phyloP scores from a whole-genome alignment of 495 filamentous ascomycete species.

The Penicillium pulvis region DNA sequence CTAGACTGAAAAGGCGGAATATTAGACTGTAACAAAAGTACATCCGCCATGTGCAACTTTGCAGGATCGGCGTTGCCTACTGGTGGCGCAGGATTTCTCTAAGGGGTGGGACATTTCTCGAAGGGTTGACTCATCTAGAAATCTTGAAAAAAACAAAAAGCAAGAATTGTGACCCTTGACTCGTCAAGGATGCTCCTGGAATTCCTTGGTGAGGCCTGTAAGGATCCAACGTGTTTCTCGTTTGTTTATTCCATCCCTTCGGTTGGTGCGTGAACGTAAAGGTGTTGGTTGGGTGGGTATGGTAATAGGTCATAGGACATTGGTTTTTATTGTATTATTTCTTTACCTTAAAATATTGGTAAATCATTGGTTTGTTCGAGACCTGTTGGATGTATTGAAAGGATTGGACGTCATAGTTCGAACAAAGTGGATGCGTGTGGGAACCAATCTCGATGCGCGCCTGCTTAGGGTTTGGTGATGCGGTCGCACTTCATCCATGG shows the following conservation, averaged over 20 bases:
- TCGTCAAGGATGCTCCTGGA: conserved; percentile 17
- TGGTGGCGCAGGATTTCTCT: conserved; percentile 25
- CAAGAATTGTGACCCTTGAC: conserved; percentile 18
- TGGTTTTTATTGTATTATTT: background rate
- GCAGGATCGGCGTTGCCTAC: conserved; percentile 29
- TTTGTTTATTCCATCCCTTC: conserved; percentile 28
- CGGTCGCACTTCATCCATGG: conserved; percentile 7
- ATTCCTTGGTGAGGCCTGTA: conserved; percentile 25
- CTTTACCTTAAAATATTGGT: background rate
- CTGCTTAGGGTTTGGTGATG: conserved; percentile 10
- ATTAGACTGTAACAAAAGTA: conserved; percentile 12
- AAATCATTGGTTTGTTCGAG: background rate
- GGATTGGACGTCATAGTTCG: conserved; percentile 16
- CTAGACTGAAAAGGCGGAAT: background rate
- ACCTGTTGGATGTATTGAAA: conserved; percentile 3
- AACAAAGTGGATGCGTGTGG: conserved; percentile 6
- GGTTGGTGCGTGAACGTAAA: conserved; percentile 33
- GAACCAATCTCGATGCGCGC: conserved; percentile 7
- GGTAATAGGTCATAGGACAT: conserved; percentile 11
- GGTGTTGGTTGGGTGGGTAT: conserved; percentile 4
- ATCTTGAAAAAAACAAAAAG: conserved; percentile 6
- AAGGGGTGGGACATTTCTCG: conserved; percentile 21
- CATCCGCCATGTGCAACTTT: conserved; percentile 30
- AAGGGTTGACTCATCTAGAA: conserved; percentile 29
- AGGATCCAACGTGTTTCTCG: conserved; percentile 20